phyloP scores from a whole-genome alignment of 73 alveolate genomes.

The Blepharisma stoltei region DNA sequence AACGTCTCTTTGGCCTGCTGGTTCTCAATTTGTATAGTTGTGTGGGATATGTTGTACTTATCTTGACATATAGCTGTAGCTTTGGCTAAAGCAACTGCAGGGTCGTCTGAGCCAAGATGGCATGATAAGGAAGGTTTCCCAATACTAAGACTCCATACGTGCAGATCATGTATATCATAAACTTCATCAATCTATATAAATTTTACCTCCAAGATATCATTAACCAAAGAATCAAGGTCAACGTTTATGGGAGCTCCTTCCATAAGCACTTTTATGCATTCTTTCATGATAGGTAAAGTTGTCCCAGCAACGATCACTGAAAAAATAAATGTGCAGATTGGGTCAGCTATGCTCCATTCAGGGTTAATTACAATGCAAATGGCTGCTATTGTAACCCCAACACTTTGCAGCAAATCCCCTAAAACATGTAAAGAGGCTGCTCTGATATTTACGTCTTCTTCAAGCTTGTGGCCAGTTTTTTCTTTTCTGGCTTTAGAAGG shows the following conservation, averaged over 20 bases:
- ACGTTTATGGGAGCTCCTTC: conserved; percentile 85
- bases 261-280: conserved; percentile 86
- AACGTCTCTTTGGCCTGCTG: not conserved
- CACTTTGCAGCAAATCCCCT: conserved; percentile 86
- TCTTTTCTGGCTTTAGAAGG: not conserved
- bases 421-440: conserved; percentile 88
- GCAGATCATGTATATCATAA: conserved; percentile 81
- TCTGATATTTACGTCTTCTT: conserved; percentile 77
- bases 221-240: conserved; percentile 43
- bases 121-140: conserved; percentile 80
- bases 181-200: conserved; percentile 55
- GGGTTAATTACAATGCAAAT: conserved; percentile 55
- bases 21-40: conserved; percentile 77
- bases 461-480: conserved; percentile 26
- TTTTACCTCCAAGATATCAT: conserved; percentile 42
- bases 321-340: conserved; percentile 88
- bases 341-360: conserved; percentile 67
- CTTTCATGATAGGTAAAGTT: conserved; percentile 77
- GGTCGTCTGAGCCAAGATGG: conserved; percentile 43
- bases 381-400: conserved; percentile 92
- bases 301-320: conserved; percentile 81
- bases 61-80: conserved; percentile 66
- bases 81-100: conserved; percentile 35
- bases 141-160: conserved; percentile 83
- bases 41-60: conserved; percentile 73